Evolutionary conservation across 2,329 filamentous ascomycete genomes (phyloP).

Genomic region (Cercospora sp.): DNA sequence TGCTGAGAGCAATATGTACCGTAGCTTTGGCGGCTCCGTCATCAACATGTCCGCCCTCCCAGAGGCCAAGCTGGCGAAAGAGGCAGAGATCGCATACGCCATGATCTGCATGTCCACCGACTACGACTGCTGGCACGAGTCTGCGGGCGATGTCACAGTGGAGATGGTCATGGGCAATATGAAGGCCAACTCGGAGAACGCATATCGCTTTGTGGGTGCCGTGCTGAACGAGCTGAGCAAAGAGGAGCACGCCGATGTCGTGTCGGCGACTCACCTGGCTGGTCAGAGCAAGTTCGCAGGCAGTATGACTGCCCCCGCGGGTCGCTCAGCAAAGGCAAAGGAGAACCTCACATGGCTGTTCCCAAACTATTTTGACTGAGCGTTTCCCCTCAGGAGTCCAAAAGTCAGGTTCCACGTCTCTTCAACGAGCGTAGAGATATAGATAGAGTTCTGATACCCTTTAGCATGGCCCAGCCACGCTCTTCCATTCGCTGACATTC

Average conservation of each 20-base stretch:
- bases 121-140: constrained; percentile 95
- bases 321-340: constrained; percentile 70
- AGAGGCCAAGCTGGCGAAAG: constrained; percentile 91
- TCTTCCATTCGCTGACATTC: constrained; percentile 2
- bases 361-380: constrained; percentile 68
- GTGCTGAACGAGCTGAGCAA: constrained; percentile 83
- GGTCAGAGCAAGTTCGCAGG: constrained; percentile 76
- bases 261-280: constrained; percentile 78
- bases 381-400: background rate
- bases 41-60: constrained; percentile 98
- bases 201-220: constrained; percentile 77
- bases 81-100: constrained; percentile 95
- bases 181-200: constrained; percentile 88
- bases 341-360: constrained; percentile 85
- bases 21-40: constrained; percentile 85
- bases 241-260: constrained; percentile 71
- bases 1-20: constrained; percentile 93
- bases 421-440: constrained; percentile 4
- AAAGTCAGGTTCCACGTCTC: background rate
- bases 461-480: background rate
- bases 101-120: constrained; percentile 99
- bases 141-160: constrained; percentile 79
- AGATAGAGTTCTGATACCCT: constrained; percentile 11
- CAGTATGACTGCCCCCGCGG: constrained; percentile 76
- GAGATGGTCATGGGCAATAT: constrained; percentile 98